Percentiles rank a stretch among this genome's conserved stretches.
Evolutionary conservation across 1,139 yeast species (phyloP).

Genomic region (Suhomyces terraborum): DNA sequence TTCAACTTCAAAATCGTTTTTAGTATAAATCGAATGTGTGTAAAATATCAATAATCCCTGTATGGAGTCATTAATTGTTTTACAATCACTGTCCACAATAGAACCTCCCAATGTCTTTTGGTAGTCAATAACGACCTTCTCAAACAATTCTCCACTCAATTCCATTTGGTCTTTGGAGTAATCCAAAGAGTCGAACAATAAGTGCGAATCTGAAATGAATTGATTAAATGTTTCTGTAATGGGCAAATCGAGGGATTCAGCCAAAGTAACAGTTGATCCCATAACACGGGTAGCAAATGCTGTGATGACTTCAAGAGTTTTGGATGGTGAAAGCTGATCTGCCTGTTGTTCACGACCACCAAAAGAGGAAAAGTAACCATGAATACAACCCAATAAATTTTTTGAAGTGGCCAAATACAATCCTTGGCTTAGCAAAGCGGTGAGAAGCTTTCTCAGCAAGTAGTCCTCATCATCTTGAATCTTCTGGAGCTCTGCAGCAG

Average conservation of each 20-base stretch:
- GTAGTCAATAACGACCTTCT: conserved; percentile 36
- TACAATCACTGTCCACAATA: conserved; percentile 30
- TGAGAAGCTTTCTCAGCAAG: conserved; percentile 48
- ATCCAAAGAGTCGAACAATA: conserved; percentile 29
- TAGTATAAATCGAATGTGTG: conserved; percentile 26
- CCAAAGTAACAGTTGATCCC: conserved; percentile 54
- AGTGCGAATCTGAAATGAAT: conserved; percentile 29
- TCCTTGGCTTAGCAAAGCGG: conserved; percentile 46
- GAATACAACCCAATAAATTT: conserved; percentile 26
- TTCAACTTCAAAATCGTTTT: conserved; percentile 19
- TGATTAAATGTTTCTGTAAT: conserved; percentile 43
- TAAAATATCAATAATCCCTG: conserved; percentile 35
- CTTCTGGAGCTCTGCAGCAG: conserved; percentile 40
- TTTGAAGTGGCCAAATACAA: conserved; percentile 41
- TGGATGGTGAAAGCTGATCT: neutral
- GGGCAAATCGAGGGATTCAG: conserved; percentile 65
- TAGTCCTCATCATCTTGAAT: conserved; percentile 55
- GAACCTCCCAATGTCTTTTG: conserved; percentile 32
- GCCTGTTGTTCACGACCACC: conserved; percentile 13
- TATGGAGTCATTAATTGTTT: conserved; percentile 31
- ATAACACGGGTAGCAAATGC: conserved; percentile 21
- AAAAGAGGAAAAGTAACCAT: conserved; percentile 27
- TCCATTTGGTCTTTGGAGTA: conserved; percentile 14
- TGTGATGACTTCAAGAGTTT: neutral
- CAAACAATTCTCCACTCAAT: conserved; percentile 34